Evolutionary conservation across 768 basidiomycete genomes (phyloP).

Genomic region (Amanita thiersii): DNA sequence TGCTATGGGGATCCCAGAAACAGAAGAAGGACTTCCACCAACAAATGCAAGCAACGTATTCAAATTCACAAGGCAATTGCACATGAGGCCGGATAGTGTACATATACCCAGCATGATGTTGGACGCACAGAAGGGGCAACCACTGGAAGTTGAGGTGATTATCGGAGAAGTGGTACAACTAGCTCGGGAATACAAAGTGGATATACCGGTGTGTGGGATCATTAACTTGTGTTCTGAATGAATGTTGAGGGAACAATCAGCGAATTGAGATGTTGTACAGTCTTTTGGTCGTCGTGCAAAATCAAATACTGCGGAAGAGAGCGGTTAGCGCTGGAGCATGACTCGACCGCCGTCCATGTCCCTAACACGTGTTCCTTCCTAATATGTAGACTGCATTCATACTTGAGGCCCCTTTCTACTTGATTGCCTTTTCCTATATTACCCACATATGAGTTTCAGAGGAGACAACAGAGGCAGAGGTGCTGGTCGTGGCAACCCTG

Average conservation of each 20-base stretch:
- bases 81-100: slow-evolving; percentile 32
- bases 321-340: slow-evolving; percentile 1
- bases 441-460: background rate
- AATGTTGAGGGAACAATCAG: slow-evolving; percentile 19
- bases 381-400: background rate
- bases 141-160: slow-evolving; percentile 63
- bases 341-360: background rate
- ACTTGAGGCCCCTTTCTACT: background rate
- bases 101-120: slow-evolving; percentile 58
- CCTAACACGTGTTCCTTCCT: background rate
- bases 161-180: slow-evolving; percentile 52
- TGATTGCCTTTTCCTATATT: background rate
- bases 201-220: slow-evolving; percentile 40
- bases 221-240: background rate
- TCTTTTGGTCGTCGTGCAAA: slow-evolving; percentile 50
- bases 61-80: slow-evolving; percentile 26
- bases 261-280: slow-evolving; percentile 58
- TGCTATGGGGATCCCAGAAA: slow-evolving; percentile 39
- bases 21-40: slow-evolving; percentile 38
- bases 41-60: slow-evolving; percentile 30
- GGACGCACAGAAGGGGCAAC: slow-evolving; percentile 42
- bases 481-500: background rate
- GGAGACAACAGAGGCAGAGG: slow-evolving; percentile 2
- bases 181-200: slow-evolving; percentile 34
- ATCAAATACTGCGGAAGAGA: slow-evolving; percentile 42